Conservation (phyloP, 768 basidiomycete species). For the Chalciporus piperatus region DNA sequence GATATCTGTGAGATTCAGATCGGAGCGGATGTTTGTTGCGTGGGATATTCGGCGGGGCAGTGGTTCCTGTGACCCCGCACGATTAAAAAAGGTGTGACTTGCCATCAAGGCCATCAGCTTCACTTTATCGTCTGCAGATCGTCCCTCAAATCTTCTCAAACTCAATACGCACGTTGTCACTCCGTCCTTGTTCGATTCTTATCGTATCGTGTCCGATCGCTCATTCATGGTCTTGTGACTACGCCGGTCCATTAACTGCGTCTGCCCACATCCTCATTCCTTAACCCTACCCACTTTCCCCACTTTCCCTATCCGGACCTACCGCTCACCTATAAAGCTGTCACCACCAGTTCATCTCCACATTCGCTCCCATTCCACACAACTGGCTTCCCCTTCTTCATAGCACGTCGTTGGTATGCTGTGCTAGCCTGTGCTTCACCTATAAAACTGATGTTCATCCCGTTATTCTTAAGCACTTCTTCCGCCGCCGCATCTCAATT, state of each 20-base stretch:
- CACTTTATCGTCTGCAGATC: constrained; percentile 14
- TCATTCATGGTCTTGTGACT: constrained; percentile 32
- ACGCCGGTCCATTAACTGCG: constrained; percentile 3
- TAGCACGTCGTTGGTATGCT: constrained; percentile 16
- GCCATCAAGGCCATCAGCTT: constrained; percentile 7
- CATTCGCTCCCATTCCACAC: constrained; percentile 10
- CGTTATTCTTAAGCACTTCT: constrained; percentile 3
- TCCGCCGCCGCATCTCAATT: constrained; percentile 8
- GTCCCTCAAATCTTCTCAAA: constrained; percentile 21
- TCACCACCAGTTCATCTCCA: constrained; percentile 3
- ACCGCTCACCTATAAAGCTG: constrained; percentile 31
- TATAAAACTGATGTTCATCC: no score
- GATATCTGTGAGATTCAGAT: no score
- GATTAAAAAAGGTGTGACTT: no score
- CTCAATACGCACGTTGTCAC: constrained; percentile 11
- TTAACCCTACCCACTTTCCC: constrained; percentile 17
- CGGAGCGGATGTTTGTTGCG: not conserved
- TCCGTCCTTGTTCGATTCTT: constrained; percentile 18
- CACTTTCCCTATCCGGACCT: constrained; percentile 15
- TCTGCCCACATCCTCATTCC: constrained; percentile 11
- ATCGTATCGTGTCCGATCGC: constrained; percentile 32
- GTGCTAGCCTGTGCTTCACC: constrained; percentile 6
- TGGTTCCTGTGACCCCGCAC: no score
- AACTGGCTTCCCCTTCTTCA: constrained; percentile 2
- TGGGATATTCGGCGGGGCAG: not conserved